Conservation (phyloP, 208 protist genomes). For the Trypanosoma caninum region DNA sequence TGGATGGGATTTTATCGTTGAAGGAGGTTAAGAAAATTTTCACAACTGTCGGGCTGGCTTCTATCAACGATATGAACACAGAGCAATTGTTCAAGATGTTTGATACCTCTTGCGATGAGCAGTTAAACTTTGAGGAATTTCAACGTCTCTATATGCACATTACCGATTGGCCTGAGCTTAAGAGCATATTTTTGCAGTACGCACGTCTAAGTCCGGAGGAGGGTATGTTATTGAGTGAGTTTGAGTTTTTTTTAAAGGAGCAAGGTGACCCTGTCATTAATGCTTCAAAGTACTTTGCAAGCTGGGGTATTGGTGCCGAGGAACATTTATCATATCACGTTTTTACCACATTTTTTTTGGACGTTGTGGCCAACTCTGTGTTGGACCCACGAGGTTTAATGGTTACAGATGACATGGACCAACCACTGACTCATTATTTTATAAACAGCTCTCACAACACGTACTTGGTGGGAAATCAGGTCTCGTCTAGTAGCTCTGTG, state of each 20-base stretch:
- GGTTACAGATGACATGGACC: slow-evolving; percentile 74
- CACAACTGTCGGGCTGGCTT: slow-evolving; percentile 35
- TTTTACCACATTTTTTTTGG: slow-evolving; percentile 39
- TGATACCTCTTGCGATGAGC: slow-evolving; percentile 37
- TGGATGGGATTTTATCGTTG: slow-evolving; percentile 39
- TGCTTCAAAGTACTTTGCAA: slow-evolving; percentile 20
- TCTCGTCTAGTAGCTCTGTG: slow-evolving; percentile 31
- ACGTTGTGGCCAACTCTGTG: slow-evolving; percentile 31
- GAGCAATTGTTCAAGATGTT: slow-evolving; percentile 28
- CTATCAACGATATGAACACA: slow-evolving; percentile 25
- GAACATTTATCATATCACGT: slow-evolving; percentile 27
- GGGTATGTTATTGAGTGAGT: slow-evolving; percentile 42
- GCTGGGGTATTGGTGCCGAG: slow-evolving; percentile 15
- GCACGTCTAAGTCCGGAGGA: slow-evolving; percentile 20
- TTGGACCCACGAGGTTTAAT: slow-evolving; percentile 18
- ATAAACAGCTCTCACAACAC: slow-evolving; percentile 88
- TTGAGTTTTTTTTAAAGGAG: slow-evolving; percentile 30
- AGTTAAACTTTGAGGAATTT: slow-evolving; percentile 55
- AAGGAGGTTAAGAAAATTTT: slow-evolving; percentile 51
- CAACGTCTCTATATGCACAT: slow-evolving; percentile 40
- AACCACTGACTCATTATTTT: slow-evolving; percentile 62
- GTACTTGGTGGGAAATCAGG: slow-evolving; percentile 82
- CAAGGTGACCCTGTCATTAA: slow-evolving; percentile 26
- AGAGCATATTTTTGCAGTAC: slow-evolving; percentile 30
- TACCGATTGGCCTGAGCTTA: slow-evolving; percentile 34